Conservation (phyloP, 2,329 filamentous ascomycete genomes). For the Uncinocarpus reesii region DNA sequence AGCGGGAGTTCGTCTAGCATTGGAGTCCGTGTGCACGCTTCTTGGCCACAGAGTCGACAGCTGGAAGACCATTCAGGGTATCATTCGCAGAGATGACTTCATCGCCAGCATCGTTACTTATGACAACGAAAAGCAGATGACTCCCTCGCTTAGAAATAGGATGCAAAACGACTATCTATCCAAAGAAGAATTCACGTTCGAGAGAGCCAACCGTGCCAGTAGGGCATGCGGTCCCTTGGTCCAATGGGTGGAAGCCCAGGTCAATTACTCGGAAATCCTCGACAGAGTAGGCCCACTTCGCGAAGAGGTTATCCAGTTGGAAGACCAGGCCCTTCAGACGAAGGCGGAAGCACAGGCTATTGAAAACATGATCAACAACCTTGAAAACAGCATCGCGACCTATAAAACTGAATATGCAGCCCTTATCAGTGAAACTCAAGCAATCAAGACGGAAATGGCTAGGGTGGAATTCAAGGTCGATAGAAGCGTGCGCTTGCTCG, state of each 20-base stretch:
- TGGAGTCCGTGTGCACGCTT: conserved; percentile 93
- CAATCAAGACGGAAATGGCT: conserved; percentile 94
- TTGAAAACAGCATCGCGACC: conserved; percentile 82
- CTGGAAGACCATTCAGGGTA: conserved; percentile 83
- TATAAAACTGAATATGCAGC: conserved; percentile 96
- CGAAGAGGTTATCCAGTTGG: conserved; percentile 76
- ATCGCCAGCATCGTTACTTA: conserved; percentile 97
- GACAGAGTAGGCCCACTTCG: conserved; percentile 87
- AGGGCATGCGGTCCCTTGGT: conserved; percentile 95
- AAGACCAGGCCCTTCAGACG: conserved; percentile 80
- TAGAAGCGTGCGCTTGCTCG: conserved; percentile 83
- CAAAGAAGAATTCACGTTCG: conserved; percentile 90
- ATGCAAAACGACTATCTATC: conserved; percentile 90
- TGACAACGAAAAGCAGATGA: conserved; percentile 94
- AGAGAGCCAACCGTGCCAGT: conserved; percentile 89
- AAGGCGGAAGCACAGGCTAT: conserved; percentile 89
- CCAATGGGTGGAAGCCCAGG: conserved; percentile 93
- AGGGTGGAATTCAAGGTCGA: conserved; percentile 97
- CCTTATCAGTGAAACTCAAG: conserved; percentile 91
- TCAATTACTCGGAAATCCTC: conserved; percentile 94
- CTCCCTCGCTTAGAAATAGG: conserved; percentile 63
- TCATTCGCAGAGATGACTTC: conserved; percentile 88
- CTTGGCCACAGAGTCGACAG: conserved; percentile 80
- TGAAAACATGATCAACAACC: conserved; percentile 68
- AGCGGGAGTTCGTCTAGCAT: conserved; percentile 74